Percentiles rank a stretch among this genome's conserved stretches.
phyloP scores from a whole-genome alignment of 129 eudicot species.

The Escallonia rubra region DNA sequence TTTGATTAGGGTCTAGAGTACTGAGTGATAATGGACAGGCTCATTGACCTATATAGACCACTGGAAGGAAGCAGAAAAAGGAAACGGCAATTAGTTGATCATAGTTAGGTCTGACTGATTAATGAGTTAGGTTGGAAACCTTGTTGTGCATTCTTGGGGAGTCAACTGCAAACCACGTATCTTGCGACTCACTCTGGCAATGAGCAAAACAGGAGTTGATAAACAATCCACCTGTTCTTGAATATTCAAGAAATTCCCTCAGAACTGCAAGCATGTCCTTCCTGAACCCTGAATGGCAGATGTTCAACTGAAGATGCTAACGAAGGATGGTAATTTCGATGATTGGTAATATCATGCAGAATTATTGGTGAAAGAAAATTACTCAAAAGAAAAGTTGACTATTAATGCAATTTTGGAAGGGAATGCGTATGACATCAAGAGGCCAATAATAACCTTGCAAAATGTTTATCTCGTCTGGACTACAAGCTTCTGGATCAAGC shows the following conservation, averaged over 20 bases:
- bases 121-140: slow-evolving; percentile 28
- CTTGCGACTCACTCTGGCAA: slow-evolving; percentile 92
- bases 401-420: too few species aligned
- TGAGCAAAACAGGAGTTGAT: slow-evolving; percentile 98
- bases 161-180: slow-evolving; percentile 79
- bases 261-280: slow-evolving; percentile 64
- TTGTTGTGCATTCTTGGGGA: slow-evolving; percentile 73
- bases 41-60: not conserved
- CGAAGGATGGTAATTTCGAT: too few species aligned
- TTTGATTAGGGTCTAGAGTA: too few species aligned
- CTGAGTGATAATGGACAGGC: too few species aligned
- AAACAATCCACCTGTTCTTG: slow-evolving; percentile 67
- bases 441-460: slow-evolving; percentile 55
- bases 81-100: too few species aligned
- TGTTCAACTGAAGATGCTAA: not conserved
- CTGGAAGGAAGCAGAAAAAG: not conserved
- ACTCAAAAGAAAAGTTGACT: too few species aligned
- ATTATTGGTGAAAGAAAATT: too few species aligned
- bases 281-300: slow-evolving; percentile 57
- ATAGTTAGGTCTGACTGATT: too few species aligned
- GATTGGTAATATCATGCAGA: too few species aligned
- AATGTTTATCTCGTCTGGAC: slow-evolving; percentile 40
- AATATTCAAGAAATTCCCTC: slow-evolving; percentile 37
- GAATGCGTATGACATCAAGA: not conserved
- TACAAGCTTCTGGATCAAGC: slow-evolving; percentile 51